These are phyloP conservation scores for Phytopythium aichiense DNA, from an alignment of 352 stramenopile genomes.

Conservation along the genomic window DNA sequence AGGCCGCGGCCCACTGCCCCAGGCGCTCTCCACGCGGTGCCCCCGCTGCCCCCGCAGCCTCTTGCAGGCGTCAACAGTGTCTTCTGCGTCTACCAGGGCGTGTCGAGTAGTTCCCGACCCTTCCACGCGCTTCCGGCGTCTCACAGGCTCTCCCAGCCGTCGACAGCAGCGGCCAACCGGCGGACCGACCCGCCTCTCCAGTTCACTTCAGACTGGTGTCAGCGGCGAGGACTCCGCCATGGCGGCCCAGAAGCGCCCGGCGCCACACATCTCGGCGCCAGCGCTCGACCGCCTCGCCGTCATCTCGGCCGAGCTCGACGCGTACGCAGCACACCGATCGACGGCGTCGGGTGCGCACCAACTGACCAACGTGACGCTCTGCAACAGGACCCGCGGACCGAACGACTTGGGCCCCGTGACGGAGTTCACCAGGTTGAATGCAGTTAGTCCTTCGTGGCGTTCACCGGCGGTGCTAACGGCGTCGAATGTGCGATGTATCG, in stretches of 20 bases:
- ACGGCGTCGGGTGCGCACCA: background rate
- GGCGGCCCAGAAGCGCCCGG: slow-evolving; percentile 1
- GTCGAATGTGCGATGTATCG: background rate
- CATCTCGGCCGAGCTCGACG: slow-evolving; percentile 9
- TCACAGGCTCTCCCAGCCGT: too few species aligned
- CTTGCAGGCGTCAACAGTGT: background rate
- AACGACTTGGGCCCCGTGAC: background rate
- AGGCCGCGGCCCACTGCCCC: background rate
- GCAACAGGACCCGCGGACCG: background rate
- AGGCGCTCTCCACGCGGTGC: too few species aligned
- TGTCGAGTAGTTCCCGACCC: too few species aligned
- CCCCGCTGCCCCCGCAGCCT: too few species aligned
- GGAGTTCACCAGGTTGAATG: background rate
- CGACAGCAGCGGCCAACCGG: too few species aligned
- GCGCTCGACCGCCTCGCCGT: slow-evolving; percentile 11
- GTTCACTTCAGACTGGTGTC: background rate
- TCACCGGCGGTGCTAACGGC: background rate
- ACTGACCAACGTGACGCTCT: background rate
- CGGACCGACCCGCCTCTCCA: too few species aligned
- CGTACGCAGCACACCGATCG: background rate
- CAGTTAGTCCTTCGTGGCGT: background rate
- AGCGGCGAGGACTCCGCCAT: background rate
- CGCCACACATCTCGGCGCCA: slow-evolving; percentile 3
- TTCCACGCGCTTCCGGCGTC: too few species aligned
- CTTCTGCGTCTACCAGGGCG: too few species aligned